Percentiles rank a stretch among this genome's conserved stretches.
Evolutionary conservation across 2,329 filamentous ascomycete genomes (phyloP).

Genomic region (Rutstroemia sp.): DNA sequence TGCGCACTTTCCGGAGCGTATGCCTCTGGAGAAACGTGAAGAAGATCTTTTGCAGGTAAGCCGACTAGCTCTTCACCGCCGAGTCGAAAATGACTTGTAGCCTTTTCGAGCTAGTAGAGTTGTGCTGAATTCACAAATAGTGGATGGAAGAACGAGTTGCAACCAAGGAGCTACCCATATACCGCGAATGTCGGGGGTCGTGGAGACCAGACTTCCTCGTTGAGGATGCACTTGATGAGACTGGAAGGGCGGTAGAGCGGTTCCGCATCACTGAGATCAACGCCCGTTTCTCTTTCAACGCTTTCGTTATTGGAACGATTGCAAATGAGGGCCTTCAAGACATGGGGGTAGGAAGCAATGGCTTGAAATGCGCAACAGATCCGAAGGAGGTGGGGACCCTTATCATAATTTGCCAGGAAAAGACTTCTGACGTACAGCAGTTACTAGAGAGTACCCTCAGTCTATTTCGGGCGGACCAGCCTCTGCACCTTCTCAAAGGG

Average conservation of each 20-base stretch:
- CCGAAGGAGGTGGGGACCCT: background rate
- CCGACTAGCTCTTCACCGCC: background rate
- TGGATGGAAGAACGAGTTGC: background rate
- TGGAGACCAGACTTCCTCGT: constrained; percentile 1
- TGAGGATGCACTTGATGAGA: background rate
- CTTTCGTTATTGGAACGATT: background rate
- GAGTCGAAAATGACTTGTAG: background rate
- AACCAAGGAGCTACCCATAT: background rate
- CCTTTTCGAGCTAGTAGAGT: background rate
- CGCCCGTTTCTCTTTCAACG: background rate
- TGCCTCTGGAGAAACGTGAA: background rate
- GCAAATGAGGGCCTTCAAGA: background rate
- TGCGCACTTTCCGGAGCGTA: background rate
- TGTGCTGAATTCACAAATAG: background rate
- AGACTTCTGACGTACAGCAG: background rate
- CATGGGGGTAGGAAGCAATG: background rate
- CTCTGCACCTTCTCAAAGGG: background rate
- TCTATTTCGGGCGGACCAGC: background rate
- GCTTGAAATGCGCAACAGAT: background rate
- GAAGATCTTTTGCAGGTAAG: background rate
- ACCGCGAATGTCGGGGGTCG: background rate
- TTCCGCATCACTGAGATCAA: background rate
- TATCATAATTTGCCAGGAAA: background rate
- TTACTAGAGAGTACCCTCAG: background rate
- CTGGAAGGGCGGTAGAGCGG: background rate